Evolutionary conservation across 129 eudicot genomes (phyloP), one percentile per base, ranked within the genome.

Genomic region (Tagetes erecta): DNA sequence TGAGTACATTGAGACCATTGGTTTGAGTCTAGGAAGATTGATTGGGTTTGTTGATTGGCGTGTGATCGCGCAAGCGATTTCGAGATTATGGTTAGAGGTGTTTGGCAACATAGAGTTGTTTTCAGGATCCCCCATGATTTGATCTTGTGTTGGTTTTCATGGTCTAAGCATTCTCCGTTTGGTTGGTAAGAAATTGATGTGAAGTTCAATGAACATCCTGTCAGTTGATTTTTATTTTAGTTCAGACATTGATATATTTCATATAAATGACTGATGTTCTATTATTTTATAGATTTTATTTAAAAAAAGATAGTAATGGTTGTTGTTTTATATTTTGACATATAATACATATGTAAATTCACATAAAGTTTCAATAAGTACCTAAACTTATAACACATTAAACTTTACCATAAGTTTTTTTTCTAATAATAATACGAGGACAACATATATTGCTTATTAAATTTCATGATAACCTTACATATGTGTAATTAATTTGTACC

Each of bases 141-240:
- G 79, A 85, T 65, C 40, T 68, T 76, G 7, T 64, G 74, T 13
- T 68, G 56, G 38, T 44, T 80, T 70, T 72, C 44, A 27, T 47
- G 49, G 47, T 68, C 49, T 34, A 53, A 55, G 79, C 96, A 90
- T 9, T 83, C 87, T 35, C 92, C 88, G 5, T 41, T 76, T 64
- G 96, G 90, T 72, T 80, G 79, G 75, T 90, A 90, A 6, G 89
- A 81, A 0, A 72, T 76, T 68, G 88, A 73, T 49, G 80, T 81
- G 68, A 90, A 83, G 67, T 90, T 80, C 35, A 90, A 62, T 3
- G 47, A 58, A 69, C 96, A 90, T 62, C 74, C 96, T 81, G 88
- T 72, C 27, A 20, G 27, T 20, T 20, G 27, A 20, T 20, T 20
- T 20, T 20, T 20, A 20, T 20, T 20, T 20, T 20, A 20, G 27